Percentiles rank a stretch among this genome's conserved stretches.
These are phyloP conservation scores for Kentomonas sorsogonicus DNA, from an alignment of 208 protist species.

Conservation along the genomic window DNA sequence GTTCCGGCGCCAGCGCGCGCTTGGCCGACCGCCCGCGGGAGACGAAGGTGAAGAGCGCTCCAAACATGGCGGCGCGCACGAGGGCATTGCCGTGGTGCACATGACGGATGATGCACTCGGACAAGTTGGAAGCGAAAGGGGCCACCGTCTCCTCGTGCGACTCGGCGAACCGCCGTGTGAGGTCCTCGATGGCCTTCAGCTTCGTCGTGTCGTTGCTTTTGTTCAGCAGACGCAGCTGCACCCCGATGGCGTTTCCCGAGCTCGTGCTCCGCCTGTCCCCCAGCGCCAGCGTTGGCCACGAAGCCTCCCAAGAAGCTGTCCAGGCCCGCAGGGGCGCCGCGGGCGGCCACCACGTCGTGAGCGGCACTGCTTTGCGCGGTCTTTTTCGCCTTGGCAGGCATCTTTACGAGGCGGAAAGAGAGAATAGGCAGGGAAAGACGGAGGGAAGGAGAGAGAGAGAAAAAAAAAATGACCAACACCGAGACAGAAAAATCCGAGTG, in stretches of 20 bases:
- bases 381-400: slow-evolving; percentile 30
- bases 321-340: slow-evolving; percentile 45
- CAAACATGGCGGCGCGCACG: slow-evolving; percentile 54
- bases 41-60: slow-evolving; percentile 45
- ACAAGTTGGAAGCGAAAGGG: slow-evolving; percentile 42
- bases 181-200: slow-evolving; percentile 68
- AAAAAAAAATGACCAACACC: background rate
- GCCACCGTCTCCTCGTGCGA: slow-evolving; percentile 31
- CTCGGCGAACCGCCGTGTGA: slow-evolving; percentile 27
- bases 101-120: slow-evolving; percentile 56
- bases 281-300: slow-evolving; percentile 7
- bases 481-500: background rate
- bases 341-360: slow-evolving; percentile 36
- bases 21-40: slow-evolving; percentile 43
- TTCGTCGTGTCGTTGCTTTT: slow-evolving; percentile 86
- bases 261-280: slow-evolving; percentile 14
- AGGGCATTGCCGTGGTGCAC: slow-evolving; percentile 52
- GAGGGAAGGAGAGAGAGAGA: slow-evolving; percentile 8
- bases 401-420: background rate
- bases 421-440: too few relatives aligned
- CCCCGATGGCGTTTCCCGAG: slow-evolving; percentile 38
- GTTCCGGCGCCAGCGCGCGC: slow-evolving; percentile 21
- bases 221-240: slow-evolving; percentile 62
- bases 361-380: slow-evolving; percentile 64
- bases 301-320: slow-evolving; percentile 70